phyloP scores from a whole-genome alignment of 192 early-diverging fungal species.

The Fimicolochytrium jonesii region DNA sequence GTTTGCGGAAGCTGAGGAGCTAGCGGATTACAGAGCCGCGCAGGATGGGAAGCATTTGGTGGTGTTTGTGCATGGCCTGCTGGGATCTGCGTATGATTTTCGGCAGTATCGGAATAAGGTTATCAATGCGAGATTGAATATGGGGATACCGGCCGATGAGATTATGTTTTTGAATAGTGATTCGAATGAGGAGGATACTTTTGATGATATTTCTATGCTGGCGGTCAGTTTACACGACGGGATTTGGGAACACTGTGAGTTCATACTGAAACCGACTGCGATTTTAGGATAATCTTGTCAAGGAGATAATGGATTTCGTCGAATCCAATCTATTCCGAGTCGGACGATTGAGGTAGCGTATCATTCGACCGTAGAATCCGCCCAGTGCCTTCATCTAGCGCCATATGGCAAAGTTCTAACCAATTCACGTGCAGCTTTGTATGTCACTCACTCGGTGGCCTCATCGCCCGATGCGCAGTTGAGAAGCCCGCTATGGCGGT shows the following conservation, averaged over 20 bases:
- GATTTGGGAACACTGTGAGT: no score
- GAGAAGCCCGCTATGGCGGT: not conserved
- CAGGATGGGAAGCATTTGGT: constrained; percentile 12
- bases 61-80: constrained; percentile 35
- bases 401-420: not conserved
- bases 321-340: not conserved
- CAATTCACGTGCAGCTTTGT: constrained; percentile 19
- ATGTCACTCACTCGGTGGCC: constrained; percentile 32
- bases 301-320: constrained; percentile 20
- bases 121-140: not conserved
- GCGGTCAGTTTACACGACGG: no score
- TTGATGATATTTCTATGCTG: constrained; percentile 15
- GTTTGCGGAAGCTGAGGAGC: not conserved
- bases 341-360: constrained; percentile 10
- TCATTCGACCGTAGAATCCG: not conserved
- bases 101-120: constrained; percentile 21
- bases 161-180: constrained; percentile 8
- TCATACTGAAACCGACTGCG: no score
- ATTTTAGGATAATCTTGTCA: constrained; percentile 5
- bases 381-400: not conserved
- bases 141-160: not conserved
- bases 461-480: constrained; percentile 31
- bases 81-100: constrained; percentile 27
- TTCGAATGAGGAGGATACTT: constrained; percentile 24
- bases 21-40: not conserved